Percentiles rank a stretch among this genome's conserved stretches.
Conservation (phyloP, 805 yeast species). For the Ogataea thermomethanolica region DNA sequence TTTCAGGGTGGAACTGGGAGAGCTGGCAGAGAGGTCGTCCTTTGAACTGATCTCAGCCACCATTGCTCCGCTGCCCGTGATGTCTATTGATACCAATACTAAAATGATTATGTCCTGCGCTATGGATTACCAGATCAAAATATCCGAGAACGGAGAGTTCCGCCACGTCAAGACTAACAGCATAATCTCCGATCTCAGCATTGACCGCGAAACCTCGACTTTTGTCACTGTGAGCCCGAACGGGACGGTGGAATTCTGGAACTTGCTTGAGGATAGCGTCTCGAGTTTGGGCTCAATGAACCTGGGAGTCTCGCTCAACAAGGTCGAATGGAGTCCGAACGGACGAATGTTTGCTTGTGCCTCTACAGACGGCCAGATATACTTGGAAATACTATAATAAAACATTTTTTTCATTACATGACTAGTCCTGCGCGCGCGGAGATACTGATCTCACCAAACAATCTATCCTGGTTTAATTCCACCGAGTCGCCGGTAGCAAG, state of each 20-base stretch:
- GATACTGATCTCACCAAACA: slow-evolving; percentile 61
- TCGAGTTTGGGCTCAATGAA: slow-evolving; percentile 25
- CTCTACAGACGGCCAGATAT: slow-evolving; percentile 25
- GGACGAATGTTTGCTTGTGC: slow-evolving; percentile 19
- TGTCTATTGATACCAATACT: slow-evolving; percentile 16
- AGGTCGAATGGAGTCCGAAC: slow-evolving; percentile 13
- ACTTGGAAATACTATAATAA: slow-evolving; percentile 3
- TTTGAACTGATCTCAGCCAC: slow-evolving; percentile 6
- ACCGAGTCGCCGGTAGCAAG: slow-evolving; percentile 76
- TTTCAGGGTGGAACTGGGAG: slow-evolving; percentile 13
- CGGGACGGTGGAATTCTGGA: slow-evolving; percentile 33
- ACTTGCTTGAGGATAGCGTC: slow-evolving; percentile 28
- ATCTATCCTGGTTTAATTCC: slow-evolving; percentile 51
- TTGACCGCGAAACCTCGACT: slow-evolving; percentile 7
- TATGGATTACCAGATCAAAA: slow-evolving; percentile 13
- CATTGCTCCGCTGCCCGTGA: slow-evolving; percentile 15
- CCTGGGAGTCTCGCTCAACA: slow-evolving; percentile 22
- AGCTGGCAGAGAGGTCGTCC: slow-evolving; percentile 11
- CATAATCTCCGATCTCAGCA: slow-evolving; percentile 12
- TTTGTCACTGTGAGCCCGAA: slow-evolving; percentile 16
- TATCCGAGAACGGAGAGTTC: slow-evolving; percentile 1
- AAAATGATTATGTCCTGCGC: slow-evolving; percentile 8
- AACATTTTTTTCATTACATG: slow-evolving; percentile 2
- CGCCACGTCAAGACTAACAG: slow-evolving; percentile 5
- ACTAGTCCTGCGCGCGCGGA: slow-evolving; percentile 15